Evolutionary conservation across 75 land plant genomes (phyloP).

Genomic region (Adiantum capillusveneris): DNA sequence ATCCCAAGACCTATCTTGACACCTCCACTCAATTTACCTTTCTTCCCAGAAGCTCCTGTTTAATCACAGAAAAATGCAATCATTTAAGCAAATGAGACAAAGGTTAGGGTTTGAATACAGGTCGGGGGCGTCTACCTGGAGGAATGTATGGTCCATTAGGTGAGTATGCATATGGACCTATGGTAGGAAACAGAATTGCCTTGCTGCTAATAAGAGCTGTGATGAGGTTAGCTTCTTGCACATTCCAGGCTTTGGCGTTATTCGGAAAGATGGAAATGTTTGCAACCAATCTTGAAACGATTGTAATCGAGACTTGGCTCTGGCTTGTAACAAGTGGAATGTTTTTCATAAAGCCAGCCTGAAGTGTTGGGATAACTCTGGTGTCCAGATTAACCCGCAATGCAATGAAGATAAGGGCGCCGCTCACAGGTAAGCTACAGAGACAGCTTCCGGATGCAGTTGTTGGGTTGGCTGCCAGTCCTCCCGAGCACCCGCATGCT

Average conservation of each 20-base stretch:
- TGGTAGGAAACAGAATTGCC: background rate
- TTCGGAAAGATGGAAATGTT: constrained; percentile 1
- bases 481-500: constrained; percentile 3
- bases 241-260: background rate
- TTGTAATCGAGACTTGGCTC: constrained; percentile 2
- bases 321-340: background rate
- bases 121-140: background rate
- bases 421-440: constrained; percentile 10
- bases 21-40: constrained; percentile 15
- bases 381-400: background rate
- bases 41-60: too few relatives aligned
- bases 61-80: too few relatives aligned
- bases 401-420: constrained; percentile 1
- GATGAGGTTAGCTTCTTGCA: background rate
- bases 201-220: constrained; percentile 1
- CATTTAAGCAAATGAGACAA: too few relatives aligned
- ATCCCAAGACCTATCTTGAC: constrained; percentile 42
- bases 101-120: too few relatives aligned
- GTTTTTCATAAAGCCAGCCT: background rate
- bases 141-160: background rate
- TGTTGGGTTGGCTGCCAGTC: background rate
- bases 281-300: constrained; percentile 5
- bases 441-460: constrained; percentile 7
- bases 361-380: background rate
- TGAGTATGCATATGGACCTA: background rate